Evolutionary conservation across 495 filamentous ascomycete species (phyloP).

Genomic region (Talaromyces proteolyticus): DNA sequence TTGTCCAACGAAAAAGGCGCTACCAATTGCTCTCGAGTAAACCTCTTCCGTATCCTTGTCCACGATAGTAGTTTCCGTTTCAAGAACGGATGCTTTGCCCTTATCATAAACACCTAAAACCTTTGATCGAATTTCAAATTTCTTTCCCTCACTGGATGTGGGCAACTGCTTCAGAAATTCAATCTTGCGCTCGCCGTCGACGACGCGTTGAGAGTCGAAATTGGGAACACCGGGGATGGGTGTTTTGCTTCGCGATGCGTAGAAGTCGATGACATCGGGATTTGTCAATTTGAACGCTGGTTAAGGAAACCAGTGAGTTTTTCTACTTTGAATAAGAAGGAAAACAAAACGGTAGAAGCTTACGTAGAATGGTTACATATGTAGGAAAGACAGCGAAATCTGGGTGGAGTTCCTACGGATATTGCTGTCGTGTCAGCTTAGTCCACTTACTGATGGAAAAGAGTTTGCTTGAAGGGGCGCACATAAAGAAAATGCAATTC

Average conservation of each 20-base stretch:
- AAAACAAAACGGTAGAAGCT: constrained; percentile 11
- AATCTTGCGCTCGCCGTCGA: constrained; percentile 82
- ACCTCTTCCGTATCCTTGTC: constrained; percentile 64
- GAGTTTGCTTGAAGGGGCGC: constrained; percentile 14
- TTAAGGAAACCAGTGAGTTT: background rate
- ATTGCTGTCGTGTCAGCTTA: too few species aligned
- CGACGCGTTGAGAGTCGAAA: constrained; percentile 66
- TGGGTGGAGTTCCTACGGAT: constrained; percentile 70
- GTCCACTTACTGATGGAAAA: background rate
- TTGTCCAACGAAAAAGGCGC: constrained; percentile 76
- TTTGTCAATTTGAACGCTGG: constrained; percentile 74
- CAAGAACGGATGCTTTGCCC: constrained; percentile 75
- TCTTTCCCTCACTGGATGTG: constrained; percentile 59
- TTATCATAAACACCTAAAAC: constrained; percentile 90
- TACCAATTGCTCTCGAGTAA: constrained; percentile 62
- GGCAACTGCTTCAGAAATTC: constrained; percentile 75
- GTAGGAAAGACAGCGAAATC: constrained; percentile 82
- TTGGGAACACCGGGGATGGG: constrained; percentile 72
- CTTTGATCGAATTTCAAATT: constrained; percentile 73
- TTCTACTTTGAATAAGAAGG: background rate
- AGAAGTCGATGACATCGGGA: constrained; percentile 83
- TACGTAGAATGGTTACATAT: constrained; percentile 77
- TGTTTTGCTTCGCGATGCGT: constrained; percentile 50
- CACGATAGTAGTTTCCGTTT: constrained; percentile 72
- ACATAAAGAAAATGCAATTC: constrained; percentile 91